A percentile compares a stretch with the other conserved stretches of the same genome.
These are phyloP conservation scores for Sporothrix sp. DNA, from an alignment of 2,329 filamentous ascomycete genomes.

Conservation along the genomic window DNA sequence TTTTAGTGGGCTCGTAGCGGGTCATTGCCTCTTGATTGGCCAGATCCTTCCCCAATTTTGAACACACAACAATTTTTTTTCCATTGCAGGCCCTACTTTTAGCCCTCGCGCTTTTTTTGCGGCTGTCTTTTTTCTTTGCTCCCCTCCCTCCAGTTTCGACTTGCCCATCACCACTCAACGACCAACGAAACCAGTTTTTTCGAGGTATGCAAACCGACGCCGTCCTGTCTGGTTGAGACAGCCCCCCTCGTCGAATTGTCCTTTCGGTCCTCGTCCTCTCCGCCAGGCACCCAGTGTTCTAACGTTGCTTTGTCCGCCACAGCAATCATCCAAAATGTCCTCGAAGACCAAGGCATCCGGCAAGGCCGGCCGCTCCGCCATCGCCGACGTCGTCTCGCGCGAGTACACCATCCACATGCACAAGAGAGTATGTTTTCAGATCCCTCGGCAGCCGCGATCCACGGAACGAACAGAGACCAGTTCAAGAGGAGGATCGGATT, in stretches of 20 bases:
- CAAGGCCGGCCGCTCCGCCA: slow-evolving; percentile 76
- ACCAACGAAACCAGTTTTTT: slow-evolving; percentile 14
- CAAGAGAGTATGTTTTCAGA: slow-evolving; percentile 74
- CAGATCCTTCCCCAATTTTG: slow-evolving; percentile 9
- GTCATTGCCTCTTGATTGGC: slow-evolving; percentile 17
- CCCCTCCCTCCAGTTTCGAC: slow-evolving; percentile 10
- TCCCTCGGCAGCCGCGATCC: not conserved
- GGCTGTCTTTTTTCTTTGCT: slow-evolving; percentile 9
- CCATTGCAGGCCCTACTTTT: slow-evolving; percentile 14
- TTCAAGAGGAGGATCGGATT: too few relatives aligned
- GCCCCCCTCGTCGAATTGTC: not conserved
- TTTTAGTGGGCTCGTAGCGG: too few relatives aligned
- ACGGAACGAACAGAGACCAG: not conserved
- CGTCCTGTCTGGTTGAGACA: not conserved
- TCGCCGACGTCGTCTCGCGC: slow-evolving; percentile 96
- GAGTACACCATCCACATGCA: slow-evolving; percentile 99
- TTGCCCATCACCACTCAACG: slow-evolving; percentile 12
- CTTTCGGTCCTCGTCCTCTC: not conserved
- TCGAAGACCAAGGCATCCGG: slow-evolving; percentile 56
- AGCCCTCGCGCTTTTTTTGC: slow-evolving; percentile 11
- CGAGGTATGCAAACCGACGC: slow-evolving; percentile 11
- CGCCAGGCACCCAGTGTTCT: not conserved
- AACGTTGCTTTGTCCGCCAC: not conserved
- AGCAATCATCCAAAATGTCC: slow-evolving; percentile 46
- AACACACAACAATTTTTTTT: slow-evolving; percentile 17